Base-by-base conservation (phyloP, 495 filamentous ascomycete species). In the Penicillium simplicissimum region DNA sequence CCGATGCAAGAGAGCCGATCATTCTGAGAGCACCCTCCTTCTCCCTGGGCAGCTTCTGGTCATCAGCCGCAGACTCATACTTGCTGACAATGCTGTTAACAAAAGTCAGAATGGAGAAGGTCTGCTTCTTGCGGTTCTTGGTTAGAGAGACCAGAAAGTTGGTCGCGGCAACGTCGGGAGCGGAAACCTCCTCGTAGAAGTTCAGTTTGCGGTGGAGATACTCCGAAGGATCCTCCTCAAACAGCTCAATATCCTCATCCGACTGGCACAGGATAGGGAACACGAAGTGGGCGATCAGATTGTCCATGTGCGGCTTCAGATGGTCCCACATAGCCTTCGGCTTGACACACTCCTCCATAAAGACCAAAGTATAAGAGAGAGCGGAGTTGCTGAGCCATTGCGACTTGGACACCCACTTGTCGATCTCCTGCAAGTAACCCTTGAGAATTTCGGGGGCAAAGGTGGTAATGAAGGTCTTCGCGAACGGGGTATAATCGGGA, bases 141-240 rank as follows among this genome's bases (percentile, higher is more conserved):
- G 96, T 97, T 53, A 98, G 83, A 23, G 92, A 91, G 58, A 97
- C 90, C 62, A 98, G 76, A 80, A 98, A 97, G 70, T 98, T 98
- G 4, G 92, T 97, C 4, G 96, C 95, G 4, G 96, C 93, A 58
- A 98, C 92, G 74, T 98, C 95, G 7, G 95, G 95, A 14, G 95
- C 88, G 0, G 96, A 94, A 14, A 96, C 91, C 69, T 98, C 95
- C 77, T 98, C 95, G 71, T 96, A 98, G 74, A 91, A 98, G 75
- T 98, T 98, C 51, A 98, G 77, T 74, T 98, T 98, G 49, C 94
- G 87, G 76, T 97, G 95, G 17, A 98, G 84, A 69, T 98, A 98
- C 69, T 98, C 95, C 45, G 93, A 89, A 1, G 95, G 95, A 64
- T 98, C 94, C 6, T 89, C 85, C 68, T 96, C 88, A 71, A 98